Evolutionary conservation across 495 filamentous ascomycete genomes (phyloP), one percentile per base, ranked within the genome.

Genomic region (Talaromyces trachyspermus): DNA sequence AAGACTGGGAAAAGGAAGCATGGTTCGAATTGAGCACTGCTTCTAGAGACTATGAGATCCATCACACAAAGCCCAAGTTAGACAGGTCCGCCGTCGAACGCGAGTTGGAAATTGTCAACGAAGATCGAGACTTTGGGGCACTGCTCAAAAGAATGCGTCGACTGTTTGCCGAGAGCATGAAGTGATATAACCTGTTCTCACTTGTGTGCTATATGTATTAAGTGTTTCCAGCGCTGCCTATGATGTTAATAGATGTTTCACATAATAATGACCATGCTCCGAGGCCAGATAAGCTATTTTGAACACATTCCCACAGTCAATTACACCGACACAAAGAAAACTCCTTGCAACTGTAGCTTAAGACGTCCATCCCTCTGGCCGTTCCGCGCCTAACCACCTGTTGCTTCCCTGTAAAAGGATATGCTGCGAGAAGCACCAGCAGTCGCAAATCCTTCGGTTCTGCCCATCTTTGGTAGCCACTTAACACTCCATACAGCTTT

Each of bases 101-200:
- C 50, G 80, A 85, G 37, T 64, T 92, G 11, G 88, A 95, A 44
- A 57, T 69, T 48, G 55, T 74, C 32, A 96, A 95, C 54, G 88
- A 95, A 65, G 84, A 77, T 41, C 76, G 89, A 55, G 87, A 95
- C 56, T 72, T 98, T 58, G 80, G 80, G 2, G 71, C 74, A 19
- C 80, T 96, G 52, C 65, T 97, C 49, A 95, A 95, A 70, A 85
- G 85, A 15, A 98, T 98, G 89, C 80, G 92, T 60, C 85, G 84
- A 54, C 53, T 96, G 35, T 95, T 98, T 65, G 69, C 78, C 4
- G 75, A 76, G 45, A 66, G 63, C 1, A 58, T 80, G 65, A 81
- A 78, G 54, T 79, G 52, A 60, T 14, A n/a, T n/a, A n/a, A n/a
- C n/a, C n/a, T n/a, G n/a, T n/a, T n/a, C n/a, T n/a, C n/a, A n/a